Percentiles rank a stretch among this genome's conserved stretches.
phyloP scores from a whole-genome alignment of 2,329 filamentous ascomycete species.

The Boeremia lycopersici region DNA sequence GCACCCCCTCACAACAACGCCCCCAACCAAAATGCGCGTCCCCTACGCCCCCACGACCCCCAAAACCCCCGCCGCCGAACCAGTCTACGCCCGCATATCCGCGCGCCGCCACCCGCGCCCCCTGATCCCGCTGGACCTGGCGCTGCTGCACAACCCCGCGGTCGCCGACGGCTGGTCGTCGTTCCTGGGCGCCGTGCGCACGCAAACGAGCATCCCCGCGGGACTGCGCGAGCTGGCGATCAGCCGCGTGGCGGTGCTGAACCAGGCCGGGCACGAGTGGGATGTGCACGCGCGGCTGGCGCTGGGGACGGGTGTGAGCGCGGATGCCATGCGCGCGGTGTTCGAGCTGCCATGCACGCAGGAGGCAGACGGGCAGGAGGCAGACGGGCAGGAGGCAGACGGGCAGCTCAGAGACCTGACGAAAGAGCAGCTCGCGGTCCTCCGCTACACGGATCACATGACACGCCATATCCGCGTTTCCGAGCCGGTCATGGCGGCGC shows the following conservation, averaged over 20 bases:
- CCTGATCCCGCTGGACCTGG: constrained; percentile 62
- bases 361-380: constrained; percentile 18
- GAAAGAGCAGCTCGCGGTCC: constrained; percentile 68
- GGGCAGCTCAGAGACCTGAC: too few species aligned
- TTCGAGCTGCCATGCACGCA: constrained; percentile 26
- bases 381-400: not conserved
- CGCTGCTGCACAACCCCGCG: constrained; percentile 61
- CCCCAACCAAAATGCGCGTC: constrained; percentile 58
- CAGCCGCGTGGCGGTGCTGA: constrained; percentile 80
- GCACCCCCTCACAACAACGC: constrained; percentile 7
- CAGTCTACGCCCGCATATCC: constrained; percentile 59
- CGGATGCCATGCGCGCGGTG: constrained; percentile 60
- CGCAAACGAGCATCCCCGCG: constrained; percentile 56
- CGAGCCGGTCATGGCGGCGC: constrained; percentile 67
- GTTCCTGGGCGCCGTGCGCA: constrained; percentile 64
- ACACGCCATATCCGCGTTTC: constrained; percentile 73
- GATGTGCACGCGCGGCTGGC: constrained; percentile 73
- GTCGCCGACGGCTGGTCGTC: constrained; percentile 65
- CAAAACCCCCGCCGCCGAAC: constrained; percentile 52
- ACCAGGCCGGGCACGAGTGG: constrained; percentile 88
- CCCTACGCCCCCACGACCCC: constrained; percentile 60
- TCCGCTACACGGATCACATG: constrained; percentile 83
- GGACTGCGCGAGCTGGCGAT: constrained; percentile 77
- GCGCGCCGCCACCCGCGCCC: constrained; percentile 58
- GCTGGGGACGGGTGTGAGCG: constrained; percentile 64